phyloP scores from a whole-genome alignment of 805 yeast genomes.

The Lachancea meyersii region DNA sequence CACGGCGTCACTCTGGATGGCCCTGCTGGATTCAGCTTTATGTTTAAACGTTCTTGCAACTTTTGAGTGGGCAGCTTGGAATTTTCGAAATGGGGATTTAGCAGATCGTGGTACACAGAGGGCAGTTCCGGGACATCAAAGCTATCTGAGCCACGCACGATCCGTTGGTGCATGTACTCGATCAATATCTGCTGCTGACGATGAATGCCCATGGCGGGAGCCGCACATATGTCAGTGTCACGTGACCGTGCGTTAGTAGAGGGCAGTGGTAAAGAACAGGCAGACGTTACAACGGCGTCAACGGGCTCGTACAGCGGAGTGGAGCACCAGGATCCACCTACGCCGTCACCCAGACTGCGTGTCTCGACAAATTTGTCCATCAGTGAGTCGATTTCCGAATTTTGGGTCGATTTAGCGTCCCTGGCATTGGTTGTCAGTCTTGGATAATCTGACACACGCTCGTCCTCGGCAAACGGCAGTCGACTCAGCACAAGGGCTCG shows the following conservation, averaged over 20 bases:
- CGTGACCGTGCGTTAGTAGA: background rate
- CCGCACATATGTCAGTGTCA: conserved; percentile 21
- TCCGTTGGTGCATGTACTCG: conserved; percentile 23
- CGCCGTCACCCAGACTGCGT: conserved; percentile 37
- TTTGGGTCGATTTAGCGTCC: conserved; percentile 28
- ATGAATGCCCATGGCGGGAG: conserved; percentile 31
- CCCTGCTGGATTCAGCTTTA: conserved; percentile 13
- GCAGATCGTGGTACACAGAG: conserved; percentile 15
- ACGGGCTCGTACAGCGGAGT: conserved; percentile 7
- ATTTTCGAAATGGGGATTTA: conserved; percentile 18
- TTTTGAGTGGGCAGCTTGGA: conserved; percentile 8
- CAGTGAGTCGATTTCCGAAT: conserved; percentile 33
- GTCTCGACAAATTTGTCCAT: conserved; percentile 42
- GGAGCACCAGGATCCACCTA: conserved; percentile 8
- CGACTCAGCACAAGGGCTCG: conserved; percentile 46
- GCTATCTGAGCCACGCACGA: conserved; percentile 13
- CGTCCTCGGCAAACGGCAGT: conserved; percentile 73
- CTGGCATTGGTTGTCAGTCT: background rate
- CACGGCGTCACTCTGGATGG: background rate
- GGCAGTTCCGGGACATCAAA: conserved; percentile 29
- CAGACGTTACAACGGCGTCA: no score
- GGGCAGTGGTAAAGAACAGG: conserved; percentile 26
- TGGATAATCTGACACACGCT: conserved; percentile 50
- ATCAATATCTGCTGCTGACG: conserved; percentile 23
- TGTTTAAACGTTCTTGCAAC: conserved; percentile 17